These are phyloP conservation scores for Knoxdaviesia proteae DNA, from an alignment of 2,329 filamentous ascomycete genomes.

Conservation along the genomic window DNA sequence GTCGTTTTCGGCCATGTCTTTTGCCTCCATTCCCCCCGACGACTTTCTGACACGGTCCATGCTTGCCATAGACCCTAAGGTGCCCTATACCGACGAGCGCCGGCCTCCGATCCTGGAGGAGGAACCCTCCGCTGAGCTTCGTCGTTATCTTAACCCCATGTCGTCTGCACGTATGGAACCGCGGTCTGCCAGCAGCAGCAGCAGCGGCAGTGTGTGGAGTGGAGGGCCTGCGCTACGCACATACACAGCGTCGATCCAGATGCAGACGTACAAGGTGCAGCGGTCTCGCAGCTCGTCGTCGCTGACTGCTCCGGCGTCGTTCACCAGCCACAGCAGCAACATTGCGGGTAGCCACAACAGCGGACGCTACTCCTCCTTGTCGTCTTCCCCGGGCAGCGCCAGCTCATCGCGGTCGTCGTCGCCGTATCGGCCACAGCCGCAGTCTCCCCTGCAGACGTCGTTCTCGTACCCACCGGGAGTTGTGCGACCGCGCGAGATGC, in stretches of 20 bases:
- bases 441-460: constrained; percentile 12
- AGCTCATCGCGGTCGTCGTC: constrained; percentile 9
- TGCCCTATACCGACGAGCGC: constrained; percentile 47
- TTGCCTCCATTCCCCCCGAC: constrained; percentile 42
- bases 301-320: neutral
- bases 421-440: constrained; percentile 9
- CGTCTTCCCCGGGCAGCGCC: constrained; percentile 11
- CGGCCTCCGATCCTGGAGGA: constrained; percentile 41
- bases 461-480: constrained; percentile 20
- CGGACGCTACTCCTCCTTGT: neutral
- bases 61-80: constrained; percentile 42
- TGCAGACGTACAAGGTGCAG: constrained; percentile 48
- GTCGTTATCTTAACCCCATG: constrained; percentile 47
- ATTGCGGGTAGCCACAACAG: constrained; percentile 11
- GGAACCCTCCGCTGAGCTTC: constrained; percentile 43
- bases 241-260: constrained; percentile 48
- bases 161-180: constrained; percentile 2
- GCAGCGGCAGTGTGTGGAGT: constrained; percentile 8
- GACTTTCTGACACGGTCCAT: constrained; percentile 48
- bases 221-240: constrained; percentile 11
- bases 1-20: constrained; percentile 40
- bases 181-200: constrained; percentile 4
- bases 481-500: constrained; percentile 43
- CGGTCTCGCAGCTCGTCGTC: constrained; percentile 18
- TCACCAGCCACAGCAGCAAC: constrained; percentile 7